A percentile compares a stretch with the other conserved stretches of the same genome.
These are phyloP conservation scores for Schizopora paradoxa DNA, from an alignment of 1,284 basidiomycete genomes.

Conservation along the genomic window DNA sequence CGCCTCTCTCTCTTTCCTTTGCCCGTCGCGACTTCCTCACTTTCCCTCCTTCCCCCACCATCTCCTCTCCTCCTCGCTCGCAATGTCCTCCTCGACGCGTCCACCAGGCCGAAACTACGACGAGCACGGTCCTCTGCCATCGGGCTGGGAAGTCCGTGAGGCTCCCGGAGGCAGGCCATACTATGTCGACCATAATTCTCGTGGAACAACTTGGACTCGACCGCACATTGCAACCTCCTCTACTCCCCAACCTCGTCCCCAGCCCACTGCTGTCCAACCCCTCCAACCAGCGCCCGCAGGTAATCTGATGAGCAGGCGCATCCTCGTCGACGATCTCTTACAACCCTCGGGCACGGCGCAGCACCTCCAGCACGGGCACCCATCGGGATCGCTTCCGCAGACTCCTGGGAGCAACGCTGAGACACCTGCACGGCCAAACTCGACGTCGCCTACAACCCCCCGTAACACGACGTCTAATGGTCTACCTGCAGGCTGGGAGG, in stretches of 20 bases:
- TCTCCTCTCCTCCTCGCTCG: neutral
- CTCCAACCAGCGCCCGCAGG: conserved; percentile 33
- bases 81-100: neutral
- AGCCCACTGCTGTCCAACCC: neutral
- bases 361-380: conserved; percentile 24
- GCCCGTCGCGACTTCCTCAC: neutral
- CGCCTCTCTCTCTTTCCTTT: too few relatives aligned
- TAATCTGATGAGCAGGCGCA: conserved; percentile 49
- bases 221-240: conserved; percentile 34
- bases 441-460: conserved; percentile 47
- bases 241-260: conserved; percentile 19
- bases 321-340: conserved; percentile 55
- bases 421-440: conserved; percentile 29
- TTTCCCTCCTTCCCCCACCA: neutral
- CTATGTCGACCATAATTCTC: conserved; percentile 88
- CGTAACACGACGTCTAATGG: conserved; percentile 57
- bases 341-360: conserved; percentile 28
- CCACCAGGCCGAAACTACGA: conserved; percentile 25
- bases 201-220: conserved; percentile 92
- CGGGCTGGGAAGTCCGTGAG: conserved; percentile 90
- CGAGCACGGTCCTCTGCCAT: conserved; percentile 75
- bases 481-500: conserved; percentile 96
- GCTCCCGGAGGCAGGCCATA: conserved; percentile 81
- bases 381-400: conserved; percentile 24
- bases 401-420: conserved; percentile 31